Evolutionary conservation across 2,329 filamentous ascomycete genomes (phyloP).

Genomic region (Akanthomyces lecanii): DNA sequence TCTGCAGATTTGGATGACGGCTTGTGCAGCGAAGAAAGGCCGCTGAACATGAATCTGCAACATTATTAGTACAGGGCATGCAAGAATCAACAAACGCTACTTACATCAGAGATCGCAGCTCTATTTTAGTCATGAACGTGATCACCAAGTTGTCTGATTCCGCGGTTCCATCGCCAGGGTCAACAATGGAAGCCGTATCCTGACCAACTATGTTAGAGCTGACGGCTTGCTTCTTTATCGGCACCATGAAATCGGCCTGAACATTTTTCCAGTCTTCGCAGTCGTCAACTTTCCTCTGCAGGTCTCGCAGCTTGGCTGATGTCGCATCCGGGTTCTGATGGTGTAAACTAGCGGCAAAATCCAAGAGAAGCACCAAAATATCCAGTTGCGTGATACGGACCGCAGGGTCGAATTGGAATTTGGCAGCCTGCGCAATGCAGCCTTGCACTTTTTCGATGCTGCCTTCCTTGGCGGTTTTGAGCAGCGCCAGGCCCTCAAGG

Average conservation of each 20-base stretch:
- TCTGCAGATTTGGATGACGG: conserved; percentile 32
- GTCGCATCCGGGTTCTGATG: conserved; percentile 56
- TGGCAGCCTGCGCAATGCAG: conserved; percentile 69
- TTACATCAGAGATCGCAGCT: conserved; percentile 48
- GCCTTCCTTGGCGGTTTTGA: conserved; percentile 61
- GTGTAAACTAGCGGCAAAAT: conserved; percentile 65
- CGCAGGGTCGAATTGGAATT: conserved; percentile 63
- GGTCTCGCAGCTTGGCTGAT: conserved; percentile 54
- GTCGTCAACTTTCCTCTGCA: conserved; percentile 61
- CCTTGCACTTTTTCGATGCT: conserved; percentile 66
- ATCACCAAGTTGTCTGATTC: conserved; percentile 54
- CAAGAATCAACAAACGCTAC: neutral
- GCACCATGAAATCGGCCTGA: conserved; percentile 49
- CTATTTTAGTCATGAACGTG: conserved; percentile 57
- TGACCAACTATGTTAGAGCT: conserved; percentile 49
- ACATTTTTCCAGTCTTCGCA: conserved; percentile 46
- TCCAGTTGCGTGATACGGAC: conserved; percentile 63
- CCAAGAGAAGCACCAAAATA: conserved; percentile 61
- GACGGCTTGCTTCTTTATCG: conserved; percentile 48
- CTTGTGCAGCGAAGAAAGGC: conserved; percentile 43
- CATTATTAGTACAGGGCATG: neutral
- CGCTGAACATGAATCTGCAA: conserved; percentile 47
- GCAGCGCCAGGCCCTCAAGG: conserved; percentile 65
- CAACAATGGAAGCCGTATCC: conserved; percentile 54
- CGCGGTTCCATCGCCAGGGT: conserved; percentile 41